phyloP scores from a whole-genome alignment of 2,329 filamentous ascomycete species.

The Aspergillus hortae region DNA sequence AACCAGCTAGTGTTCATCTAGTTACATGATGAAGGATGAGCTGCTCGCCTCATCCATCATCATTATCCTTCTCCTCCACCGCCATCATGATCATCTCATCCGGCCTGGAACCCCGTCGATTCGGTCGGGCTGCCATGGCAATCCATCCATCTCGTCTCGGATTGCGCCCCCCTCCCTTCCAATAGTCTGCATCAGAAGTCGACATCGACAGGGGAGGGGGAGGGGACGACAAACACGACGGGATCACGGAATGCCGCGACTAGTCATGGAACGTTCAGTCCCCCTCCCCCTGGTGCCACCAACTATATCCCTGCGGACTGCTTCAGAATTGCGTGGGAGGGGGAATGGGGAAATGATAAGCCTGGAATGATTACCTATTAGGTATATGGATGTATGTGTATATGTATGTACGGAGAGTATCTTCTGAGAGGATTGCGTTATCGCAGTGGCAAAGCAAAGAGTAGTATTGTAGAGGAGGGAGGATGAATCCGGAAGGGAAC shows the following conservation, averaged over 20 bases:
- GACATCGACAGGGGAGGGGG: slow-evolving; percentile 3
- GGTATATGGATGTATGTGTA: too few relatives aligned
- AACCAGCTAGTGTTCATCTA: not conserved
- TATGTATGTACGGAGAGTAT: too few relatives aligned
- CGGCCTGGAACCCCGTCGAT: slow-evolving; percentile 1
- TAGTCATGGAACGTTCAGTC: slow-evolving; percentile 10
- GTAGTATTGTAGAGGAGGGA: not conserved
- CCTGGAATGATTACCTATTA: too few relatives aligned
- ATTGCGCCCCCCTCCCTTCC: slow-evolving; percentile 6
- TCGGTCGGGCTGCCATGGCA: not conserved
- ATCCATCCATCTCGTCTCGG: not conserved
- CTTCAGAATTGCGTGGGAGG: too few relatives aligned
- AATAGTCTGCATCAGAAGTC: slow-evolving; percentile 11
- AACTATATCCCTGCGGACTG: not conserved
- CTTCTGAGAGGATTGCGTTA: not conserved
- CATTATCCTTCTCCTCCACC: not conserved
- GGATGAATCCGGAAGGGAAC: slow-evolving; percentile 2
- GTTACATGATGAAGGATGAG: not conserved
- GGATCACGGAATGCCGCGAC: slow-evolving; percentile 1
- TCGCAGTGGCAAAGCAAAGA: not conserved
- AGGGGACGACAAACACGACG: slow-evolving; percentile 4
- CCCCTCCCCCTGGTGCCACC: slow-evolving; percentile 1
- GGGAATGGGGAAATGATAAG: too few relatives aligned
- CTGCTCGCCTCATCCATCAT: not conserved
- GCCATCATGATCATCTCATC: slow-evolving; percentile 10